A percentile compares a stretch with the other conserved stretches of the same genome.
phyloP scores from a whole-genome alignment of 2,329 filamentous ascomycete genomes.

The Talaromyces sp. region DNA sequence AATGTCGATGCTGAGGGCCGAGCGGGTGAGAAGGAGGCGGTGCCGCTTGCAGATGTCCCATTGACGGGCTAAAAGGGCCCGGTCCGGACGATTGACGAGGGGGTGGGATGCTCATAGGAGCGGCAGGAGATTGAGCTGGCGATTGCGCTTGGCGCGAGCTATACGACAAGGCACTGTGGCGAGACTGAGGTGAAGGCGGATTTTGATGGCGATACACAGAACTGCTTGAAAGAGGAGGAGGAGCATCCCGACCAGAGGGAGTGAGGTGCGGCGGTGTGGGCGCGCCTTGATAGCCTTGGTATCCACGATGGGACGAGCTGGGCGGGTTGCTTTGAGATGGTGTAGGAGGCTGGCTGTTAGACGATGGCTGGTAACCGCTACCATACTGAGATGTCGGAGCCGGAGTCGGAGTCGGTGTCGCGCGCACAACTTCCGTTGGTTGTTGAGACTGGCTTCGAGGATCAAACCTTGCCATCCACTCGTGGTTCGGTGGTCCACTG shows the following conservation, averaged over 20 bases:
- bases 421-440: slow-evolving; percentile 16
- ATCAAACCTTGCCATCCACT: slow-evolving; percentile 40
- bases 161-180: slow-evolving; percentile 23
- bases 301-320: slow-evolving; percentile 3
- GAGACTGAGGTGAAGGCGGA: slow-evolving; percentile 25
- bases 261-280: slow-evolving; percentile 11
- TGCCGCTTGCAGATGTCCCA: slow-evolving; percentile 14
- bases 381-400: slow-evolving; percentile 26
- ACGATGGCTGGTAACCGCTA: slow-evolving; percentile 3
- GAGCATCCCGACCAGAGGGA: slow-evolving; percentile 25
- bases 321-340: slow-evolving; percentile 5
- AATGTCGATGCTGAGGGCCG: slow-evolving; percentile 13
- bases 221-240: slow-evolving; percentile 15
- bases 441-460: slow-evolving; percentile 28
- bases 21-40: slow-evolving; percentile 22
- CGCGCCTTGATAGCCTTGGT: slow-evolving; percentile 13
- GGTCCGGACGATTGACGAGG: slow-evolving; percentile 21
- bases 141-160: slow-evolving; percentile 26
- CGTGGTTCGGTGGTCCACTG: slow-evolving; percentile 24
- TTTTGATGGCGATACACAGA: slow-evolving; percentile 17
- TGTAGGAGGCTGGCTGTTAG: slow-evolving; percentile 7
- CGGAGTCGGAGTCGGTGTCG: slow-evolving; percentile 30
- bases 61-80: slow-evolving; percentile 19
- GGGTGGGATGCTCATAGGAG: slow-evolving; percentile 21
- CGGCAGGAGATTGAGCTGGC: slow-evolving; percentile 25